These are phyloP conservation scores for Fusarium sp. DNA, from an alignment of 2,329 filamentous ascomycete species.

Conservation along the genomic window DNA sequence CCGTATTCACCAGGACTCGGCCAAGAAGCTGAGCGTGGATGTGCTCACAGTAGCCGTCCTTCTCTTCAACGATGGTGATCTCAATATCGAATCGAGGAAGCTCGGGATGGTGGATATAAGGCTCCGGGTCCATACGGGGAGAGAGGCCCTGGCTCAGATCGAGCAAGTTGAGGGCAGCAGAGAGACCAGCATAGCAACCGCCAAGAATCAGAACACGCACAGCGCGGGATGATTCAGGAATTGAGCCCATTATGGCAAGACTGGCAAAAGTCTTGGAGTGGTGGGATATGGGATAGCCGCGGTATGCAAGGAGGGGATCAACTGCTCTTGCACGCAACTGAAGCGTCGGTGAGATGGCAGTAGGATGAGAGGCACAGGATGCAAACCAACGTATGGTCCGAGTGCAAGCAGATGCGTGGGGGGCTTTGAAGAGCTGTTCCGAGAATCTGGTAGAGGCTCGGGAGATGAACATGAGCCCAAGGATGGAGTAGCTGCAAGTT, in stretches of 20 bases:
- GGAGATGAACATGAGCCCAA: constrained; percentile 36
- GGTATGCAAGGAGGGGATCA: constrained; percentile 5
- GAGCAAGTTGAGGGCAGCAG: constrained; percentile 71
- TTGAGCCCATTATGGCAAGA: constrained; percentile 45
- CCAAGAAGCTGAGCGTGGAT: neutral
- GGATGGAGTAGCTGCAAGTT: constrained; percentile 1
- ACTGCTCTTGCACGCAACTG: constrained; percentile 9
- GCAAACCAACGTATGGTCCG: constrained; percentile 14
- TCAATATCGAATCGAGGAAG: constrained; percentile 65
- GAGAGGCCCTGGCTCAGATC: constrained; percentile 68
- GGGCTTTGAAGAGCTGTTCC: constrained; percentile 23
- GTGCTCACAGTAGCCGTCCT: constrained; percentile 81
- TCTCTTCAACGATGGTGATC: constrained; percentile 78
- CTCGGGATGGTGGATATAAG: constrained; percentile 53
- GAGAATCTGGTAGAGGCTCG: constrained; percentile 27
- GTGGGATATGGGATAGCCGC: constrained; percentile 12
- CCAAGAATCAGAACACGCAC: constrained; percentile 73
- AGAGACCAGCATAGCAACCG: constrained; percentile 76
- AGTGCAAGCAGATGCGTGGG: constrained; percentile 14
- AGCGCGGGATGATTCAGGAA: constrained; percentile 46
- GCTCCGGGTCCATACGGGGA: constrained; percentile 55
- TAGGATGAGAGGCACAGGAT: constrained; percentile 8
- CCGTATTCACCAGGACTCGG: neutral
- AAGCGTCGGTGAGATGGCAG: constrained; percentile 11
- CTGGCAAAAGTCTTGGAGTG: constrained; percentile 20